Conservation (phyloP, 257 asterid species). For the Primulina huaijiensis region DNA sequence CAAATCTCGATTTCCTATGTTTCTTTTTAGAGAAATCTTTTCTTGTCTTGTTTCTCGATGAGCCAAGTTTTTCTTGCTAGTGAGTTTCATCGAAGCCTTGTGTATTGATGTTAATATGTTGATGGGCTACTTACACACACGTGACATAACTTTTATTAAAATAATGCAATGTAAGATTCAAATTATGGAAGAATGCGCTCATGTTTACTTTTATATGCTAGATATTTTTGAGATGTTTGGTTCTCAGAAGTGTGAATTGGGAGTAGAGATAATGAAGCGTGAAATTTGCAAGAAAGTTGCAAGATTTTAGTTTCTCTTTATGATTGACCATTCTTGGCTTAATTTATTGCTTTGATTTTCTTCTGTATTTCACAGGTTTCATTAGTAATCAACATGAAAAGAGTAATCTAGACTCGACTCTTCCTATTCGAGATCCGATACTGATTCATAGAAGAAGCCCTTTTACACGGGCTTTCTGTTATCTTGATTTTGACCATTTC, state of each 20-base stretch:
- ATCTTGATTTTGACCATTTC: conserved; percentile 37
- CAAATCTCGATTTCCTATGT: not conserved
- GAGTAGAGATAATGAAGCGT: conserved; percentile 28
- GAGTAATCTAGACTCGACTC: conserved; percentile 28
- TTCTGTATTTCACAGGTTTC: conserved; percentile 53
- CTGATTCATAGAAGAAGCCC: conserved; percentile 26
- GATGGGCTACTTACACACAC: not conserved
- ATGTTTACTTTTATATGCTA: not conserved
- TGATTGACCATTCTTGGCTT: not conserved
- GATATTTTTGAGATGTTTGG: conserved; percentile 5
- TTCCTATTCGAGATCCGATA: conserved; percentile 29
- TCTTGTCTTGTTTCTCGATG: not conserved
- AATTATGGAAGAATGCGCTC: not conserved
- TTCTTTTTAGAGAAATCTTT: not conserved
- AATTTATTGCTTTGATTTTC: conserved; percentile 6
- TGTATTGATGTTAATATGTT: not conserved
- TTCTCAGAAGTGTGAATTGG: conserved; percentile 5
- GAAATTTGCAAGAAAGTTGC: conserved; percentile 21
- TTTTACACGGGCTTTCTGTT: conserved; percentile 52
- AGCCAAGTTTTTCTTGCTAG: not conserved
- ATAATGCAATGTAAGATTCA: not conserved
- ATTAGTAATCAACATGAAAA: conserved; percentile 32
- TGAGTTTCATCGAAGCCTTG: not conserved
- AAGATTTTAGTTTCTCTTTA: not conserved
- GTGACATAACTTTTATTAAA: not conserved